Evolutionary conservation across 768 basidiomycete species (phyloP), one percentile per base, ranked within the genome.

Genomic region (Rhizopogon vinicolor): DNA sequence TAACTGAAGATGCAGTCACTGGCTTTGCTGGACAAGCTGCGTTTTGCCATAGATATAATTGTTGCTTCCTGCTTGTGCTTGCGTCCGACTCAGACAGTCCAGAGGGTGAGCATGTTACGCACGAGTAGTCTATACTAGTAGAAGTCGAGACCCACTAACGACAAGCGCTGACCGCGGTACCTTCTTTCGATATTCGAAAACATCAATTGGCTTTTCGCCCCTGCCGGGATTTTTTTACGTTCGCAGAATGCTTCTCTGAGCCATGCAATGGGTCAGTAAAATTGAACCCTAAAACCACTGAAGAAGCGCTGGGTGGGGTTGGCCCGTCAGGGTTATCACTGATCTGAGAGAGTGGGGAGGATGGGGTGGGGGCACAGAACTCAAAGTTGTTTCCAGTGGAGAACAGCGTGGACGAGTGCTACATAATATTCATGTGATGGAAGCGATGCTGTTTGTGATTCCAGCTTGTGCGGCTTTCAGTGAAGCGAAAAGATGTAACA

Each of bases 1-100:
- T 94, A 29, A 92, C 84, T 42, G 96, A 98, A 71, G 91, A 95
- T 49, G 74, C 79, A 9, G 93, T 96, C 0, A 91, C 92, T 12
- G 91, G 6, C 74, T 98, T 89, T 67, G 89, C 86, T 1, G 95
- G 92, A 1, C 88, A 97, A 93, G 53, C 75, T 93, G 7, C 77
- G 79, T 90, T 12, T 98, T 61, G 5, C 68, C 61, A 35, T 59
- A 52, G 35, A 52, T 46, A 44, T 41, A 44, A 37, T 59, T 68
- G 6, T 64, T 58, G 7, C 48, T 29, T 12, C 51, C 45, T 40
- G 31, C 43, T 53, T 3, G 52, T 41, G 43, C 57, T 51, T 22
- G 39, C 62, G 14, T 10, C 31, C 7, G 31, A 33, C 8, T 31
- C 4, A 4, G 4, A 25, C 25, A 62, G 51, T 22, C 22, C 22